Percentiles rank a stretch among this genome's conserved stretches.
These are phyloP conservation scores for Phylloporus arenicola DNA, from an alignment of 768 basidiomycete genomes.

Conservation along the genomic window DNA sequence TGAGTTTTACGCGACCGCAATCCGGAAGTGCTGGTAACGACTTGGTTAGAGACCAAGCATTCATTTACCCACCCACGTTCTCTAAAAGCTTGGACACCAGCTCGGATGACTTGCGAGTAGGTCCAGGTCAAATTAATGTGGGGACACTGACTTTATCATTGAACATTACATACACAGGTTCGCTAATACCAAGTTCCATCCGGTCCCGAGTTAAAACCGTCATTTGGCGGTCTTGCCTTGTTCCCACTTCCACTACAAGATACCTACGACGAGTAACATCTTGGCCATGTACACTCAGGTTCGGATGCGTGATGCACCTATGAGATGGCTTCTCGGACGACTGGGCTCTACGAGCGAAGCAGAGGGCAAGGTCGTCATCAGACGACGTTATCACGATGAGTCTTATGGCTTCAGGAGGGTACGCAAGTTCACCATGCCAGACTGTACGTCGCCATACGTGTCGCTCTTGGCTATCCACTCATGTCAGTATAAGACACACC, in stretches of 20 bases:
- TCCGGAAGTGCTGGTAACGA: no score
- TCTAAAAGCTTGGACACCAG: no score
- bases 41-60: no score
- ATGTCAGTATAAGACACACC: constrained; percentile 45
- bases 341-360: not conserved
- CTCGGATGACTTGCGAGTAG: no score
- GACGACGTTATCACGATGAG: constrained; percentile 62
- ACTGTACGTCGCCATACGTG: constrained; percentile 47
- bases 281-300: constrained; percentile 14
- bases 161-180: not conserved
- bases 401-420: constrained; percentile 74
- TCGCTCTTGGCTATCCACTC: not conserved
- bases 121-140: no score
- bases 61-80: no score
- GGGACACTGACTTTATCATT: not conserved
- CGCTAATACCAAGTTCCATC: constrained; percentile 14
- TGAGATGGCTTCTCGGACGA: constrained; percentile 9
- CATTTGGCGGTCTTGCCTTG: not conserved
- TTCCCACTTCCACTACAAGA: not conserved
- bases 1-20: no score
- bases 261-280: not conserved
- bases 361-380: constrained; percentile 19
- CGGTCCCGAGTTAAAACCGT: not conserved
- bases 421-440: constrained; percentile 58
- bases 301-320: constrained; percentile 11